Percentiles rank a stretch among this genome's conserved stretches.
These are phyloP conservation scores for Pseudonectria buxi DNA, from an alignment of 2,329 filamentous ascomycete genomes.

Conservation along the genomic window DNA sequence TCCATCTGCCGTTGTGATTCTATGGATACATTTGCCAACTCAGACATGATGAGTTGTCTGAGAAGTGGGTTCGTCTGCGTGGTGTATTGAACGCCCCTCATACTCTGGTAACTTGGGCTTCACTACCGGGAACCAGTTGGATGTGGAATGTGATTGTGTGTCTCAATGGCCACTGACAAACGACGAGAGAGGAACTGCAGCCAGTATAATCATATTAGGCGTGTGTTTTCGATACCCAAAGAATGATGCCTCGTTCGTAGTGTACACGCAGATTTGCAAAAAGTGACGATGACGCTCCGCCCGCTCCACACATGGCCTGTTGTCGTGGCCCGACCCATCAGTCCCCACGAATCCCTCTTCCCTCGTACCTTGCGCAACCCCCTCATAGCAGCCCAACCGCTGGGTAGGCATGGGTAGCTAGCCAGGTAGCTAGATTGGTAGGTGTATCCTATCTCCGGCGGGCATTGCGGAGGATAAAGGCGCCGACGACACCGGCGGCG, in stretches of 20 bases:
- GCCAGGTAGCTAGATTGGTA: too few relatives aligned
- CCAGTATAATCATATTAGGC: conserved; percentile 6
- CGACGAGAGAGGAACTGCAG: neutral
- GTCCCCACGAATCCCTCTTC: conserved; percentile 4
- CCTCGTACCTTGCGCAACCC: too few relatives aligned
- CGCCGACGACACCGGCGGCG: conserved; percentile 86
- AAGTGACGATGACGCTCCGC: conserved; percentile 9
- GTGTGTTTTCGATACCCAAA: conserved; percentile 7
- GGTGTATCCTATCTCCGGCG: conserved; percentile 43
- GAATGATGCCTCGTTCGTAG: conserved; percentile 16
- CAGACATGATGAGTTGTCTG: too few relatives aligned
- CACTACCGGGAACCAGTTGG: too few relatives aligned
- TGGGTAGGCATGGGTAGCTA: too few relatives aligned
- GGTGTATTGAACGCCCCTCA: too few relatives aligned
- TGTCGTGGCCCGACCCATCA: conserved; percentile 7
- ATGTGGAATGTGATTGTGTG: too few relatives aligned
- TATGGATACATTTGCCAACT: neutral
- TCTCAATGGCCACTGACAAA: too few relatives aligned
- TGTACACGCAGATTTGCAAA: conserved; percentile 16
- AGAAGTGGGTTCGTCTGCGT: too few relatives aligned
- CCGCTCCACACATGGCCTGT: conserved; percentile 6
- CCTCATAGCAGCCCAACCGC: too few relatives aligned
- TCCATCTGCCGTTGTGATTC: neutral
- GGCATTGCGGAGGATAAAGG: conserved; percentile 73
- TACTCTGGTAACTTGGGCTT: too few relatives aligned